These are phyloP conservation scores for Blastobotrys arbuscula DNA, from an alignment of 1,139 yeast species.

Conservation along the genomic window DNA sequence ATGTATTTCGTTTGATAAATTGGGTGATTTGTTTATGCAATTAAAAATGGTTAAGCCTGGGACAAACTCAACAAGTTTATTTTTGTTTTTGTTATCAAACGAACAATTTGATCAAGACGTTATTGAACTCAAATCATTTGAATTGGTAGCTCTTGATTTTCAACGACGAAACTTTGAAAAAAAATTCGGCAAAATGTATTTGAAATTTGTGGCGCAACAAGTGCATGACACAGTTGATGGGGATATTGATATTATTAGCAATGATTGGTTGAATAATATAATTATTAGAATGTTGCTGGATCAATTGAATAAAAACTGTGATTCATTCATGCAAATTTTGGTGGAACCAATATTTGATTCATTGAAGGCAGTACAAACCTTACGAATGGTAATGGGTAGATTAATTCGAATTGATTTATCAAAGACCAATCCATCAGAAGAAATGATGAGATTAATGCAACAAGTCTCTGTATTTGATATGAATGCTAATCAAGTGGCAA, in stretches of 20 bases:
- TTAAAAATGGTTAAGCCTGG: constrained; percentile 20
- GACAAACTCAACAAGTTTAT: constrained; percentile 15
- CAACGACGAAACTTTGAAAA: constrained; percentile 23
- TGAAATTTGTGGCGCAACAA: constrained; percentile 24
- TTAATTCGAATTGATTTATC: constrained; percentile 8
- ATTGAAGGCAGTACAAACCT: constrained; percentile 13
- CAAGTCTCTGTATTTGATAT: constrained; percentile 48
- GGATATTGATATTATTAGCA: constrained; percentile 1
- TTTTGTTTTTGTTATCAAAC: constrained; percentile 20
- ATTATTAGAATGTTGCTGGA: constrained; percentile 19
- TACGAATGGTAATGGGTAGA: constrained; percentile 15
- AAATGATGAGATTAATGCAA: constrained; percentile 21
- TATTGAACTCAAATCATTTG: constrained; percentile 21
- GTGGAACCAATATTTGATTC: constrained; percentile 23
- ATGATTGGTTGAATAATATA: constrained; percentile 10
- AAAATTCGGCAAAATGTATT: constrained; percentile 21
- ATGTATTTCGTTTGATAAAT: constrained; percentile 32
- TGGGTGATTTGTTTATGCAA: constrained; percentile 33
- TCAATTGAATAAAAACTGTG: constrained; percentile 17
- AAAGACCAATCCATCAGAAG: constrained; percentile 12
- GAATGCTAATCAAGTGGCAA: constrained; percentile 48
- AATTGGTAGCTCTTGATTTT: constrained; percentile 23
- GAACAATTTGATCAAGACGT: constrained; percentile 8
- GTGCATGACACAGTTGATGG: constrained; percentile 15
- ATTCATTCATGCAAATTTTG: constrained; percentile 17